Evolutionary conservation across 352 stramenopile genomes (phyloP), one percentile per base, ranked within the genome.

Genomic region (Thalassiosira exigua): DNA sequence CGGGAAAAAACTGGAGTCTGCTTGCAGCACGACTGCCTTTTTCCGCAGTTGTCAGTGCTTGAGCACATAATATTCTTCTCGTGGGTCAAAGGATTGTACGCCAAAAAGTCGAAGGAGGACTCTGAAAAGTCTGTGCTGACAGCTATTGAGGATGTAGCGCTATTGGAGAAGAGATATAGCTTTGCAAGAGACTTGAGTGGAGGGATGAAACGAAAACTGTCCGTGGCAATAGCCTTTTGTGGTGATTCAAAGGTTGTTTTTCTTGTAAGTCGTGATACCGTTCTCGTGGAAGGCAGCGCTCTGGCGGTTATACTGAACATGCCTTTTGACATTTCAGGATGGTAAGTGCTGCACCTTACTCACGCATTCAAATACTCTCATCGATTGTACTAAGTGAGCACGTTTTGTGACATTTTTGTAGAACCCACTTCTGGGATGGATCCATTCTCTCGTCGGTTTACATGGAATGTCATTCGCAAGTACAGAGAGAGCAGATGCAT

Each of bases 21-120:
- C 82, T 92, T 97, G 0, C 97, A 99, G 75, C 96, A 98, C 80
- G 96, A 98, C 80, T 96, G 98, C 29, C 82, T 99, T 0, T 98
- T 97, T 69, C 92, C 95, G 33, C 82, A 97, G 19, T 81, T 99
- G 39, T 98, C 96, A 0, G 96, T 98, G 12, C 73, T 94, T 44
- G 97, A 99, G 77, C 96, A 99, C 73, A 84, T 99, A 39, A 48
- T 90, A 58, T 93, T 99, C 65, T 98, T 98, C 75, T 94, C 91
- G 14, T 90, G 87, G 29, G 90, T 98, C 62, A 98, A 98, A 74
- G 88, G 93, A 32, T 78, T 97, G 11, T 89, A 88, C 50, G 26
- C 22, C 14, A 83, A 72, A 54, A 74, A 84, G 33, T 81, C 82
- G 17, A 65, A 74, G 17, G 54, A 79, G 53, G 86, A 92, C 53